Evolutionary conservation across 2,329 filamentous ascomycete genomes (phyloP), one percentile per base, ranked within the genome.

Genomic region (Helminthosporium solani): DNA sequence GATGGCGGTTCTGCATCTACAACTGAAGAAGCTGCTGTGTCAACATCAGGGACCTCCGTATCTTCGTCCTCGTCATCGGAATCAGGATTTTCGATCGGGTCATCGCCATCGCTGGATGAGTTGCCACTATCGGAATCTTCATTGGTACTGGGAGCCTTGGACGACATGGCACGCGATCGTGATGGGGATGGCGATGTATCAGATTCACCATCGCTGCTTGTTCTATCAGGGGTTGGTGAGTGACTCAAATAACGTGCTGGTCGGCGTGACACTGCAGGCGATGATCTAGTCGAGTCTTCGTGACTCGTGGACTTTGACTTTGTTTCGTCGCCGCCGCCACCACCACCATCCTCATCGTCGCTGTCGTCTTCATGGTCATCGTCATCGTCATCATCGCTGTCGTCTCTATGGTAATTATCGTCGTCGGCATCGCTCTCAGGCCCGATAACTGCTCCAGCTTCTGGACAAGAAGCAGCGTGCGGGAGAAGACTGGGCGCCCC

Each of bases 201-300:
- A 12, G 42, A 46, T 18, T 57, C 56, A 3, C 46, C 49, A 19
- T 58, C 60, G 28, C 52, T 55, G 12, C 44, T 45, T 8, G 55
- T 54, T 14, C 44, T 45, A 33, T 56, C 46, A 16, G 55, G 58
- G 4, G 58, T 57, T 18, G 60, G 60, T 2, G 58, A 58, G 25
- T 57, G 58, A 23, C 52, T 63, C 12, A 63, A 36, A 21, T 47
- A 60, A 14, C 55, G 55, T 9, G 60, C 60, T 44, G 60, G 58
- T 33, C 36, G 44, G 20, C 55, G 56, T 7, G 45, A 42, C 3
- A 52, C 44, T 8, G 52, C 54, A 21, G 58, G 58, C 11, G 58
- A 63, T 12, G 60, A 61, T 19, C 56, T 45, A 33, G 36, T 48
- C 7, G 60, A 63, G 6, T 33, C 34, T 16, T 34, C 49, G 11